Percentiles rank a stretch among this genome's conserved stretches.
Evolutionary conservation across 1,139 yeast species (phyloP).

Genomic region (Saccharomyces pastorianus): DNA sequence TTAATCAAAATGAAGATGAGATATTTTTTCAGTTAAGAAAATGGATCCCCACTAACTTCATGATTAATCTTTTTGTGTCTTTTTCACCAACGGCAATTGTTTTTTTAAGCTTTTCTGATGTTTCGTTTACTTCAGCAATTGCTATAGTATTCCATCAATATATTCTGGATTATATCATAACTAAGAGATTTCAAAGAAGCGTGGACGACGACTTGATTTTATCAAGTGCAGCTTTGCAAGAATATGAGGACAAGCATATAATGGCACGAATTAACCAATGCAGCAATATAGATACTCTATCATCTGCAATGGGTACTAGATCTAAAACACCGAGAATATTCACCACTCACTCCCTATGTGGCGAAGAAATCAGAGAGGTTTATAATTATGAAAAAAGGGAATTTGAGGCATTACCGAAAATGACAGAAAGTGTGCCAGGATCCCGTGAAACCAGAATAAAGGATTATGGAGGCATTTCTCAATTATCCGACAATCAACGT

Average conservation of each 20-base stretch:
- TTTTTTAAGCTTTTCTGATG: slow-evolving; percentile 35
- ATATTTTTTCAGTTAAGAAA: slow-evolving; percentile 45
- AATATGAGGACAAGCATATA: slow-evolving; percentile 58
- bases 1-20: slow-evolving; percentile 6
- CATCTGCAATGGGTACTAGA: slow-evolving; percentile 28
- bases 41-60: slow-evolving; percentile 54
- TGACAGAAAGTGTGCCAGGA: slow-evolving; percentile 2
- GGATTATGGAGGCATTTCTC: neutral
- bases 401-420: slow-evolving; percentile 15
- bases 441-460: neutral
- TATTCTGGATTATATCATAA: slow-evolving; percentile 37
- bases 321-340: slow-evolving; percentile 8
- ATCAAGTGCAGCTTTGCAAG: slow-evolving; percentile 54
- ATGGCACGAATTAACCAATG: slow-evolving; percentile 56
- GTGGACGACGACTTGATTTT: slow-evolving; percentile 54
- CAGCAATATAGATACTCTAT: slow-evolving; percentile 57
- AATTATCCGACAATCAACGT: neutral
- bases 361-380: slow-evolving; percentile 20
- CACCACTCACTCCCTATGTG: slow-evolving; percentile 23
- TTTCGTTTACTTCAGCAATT: slow-evolving; percentile 36
- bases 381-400: slow-evolving; percentile 17
- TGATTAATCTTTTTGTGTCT: slow-evolving; percentile 40
- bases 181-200: slow-evolving; percentile 40
- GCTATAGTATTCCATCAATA: slow-evolving; percentile 37
- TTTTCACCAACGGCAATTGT: slow-evolving; percentile 51